Evolutionary conservation across 78 protist genomes (phyloP), one percentile per base, ranked within the genome.

Genomic region (Chrysochromulina tobinii): DNA sequence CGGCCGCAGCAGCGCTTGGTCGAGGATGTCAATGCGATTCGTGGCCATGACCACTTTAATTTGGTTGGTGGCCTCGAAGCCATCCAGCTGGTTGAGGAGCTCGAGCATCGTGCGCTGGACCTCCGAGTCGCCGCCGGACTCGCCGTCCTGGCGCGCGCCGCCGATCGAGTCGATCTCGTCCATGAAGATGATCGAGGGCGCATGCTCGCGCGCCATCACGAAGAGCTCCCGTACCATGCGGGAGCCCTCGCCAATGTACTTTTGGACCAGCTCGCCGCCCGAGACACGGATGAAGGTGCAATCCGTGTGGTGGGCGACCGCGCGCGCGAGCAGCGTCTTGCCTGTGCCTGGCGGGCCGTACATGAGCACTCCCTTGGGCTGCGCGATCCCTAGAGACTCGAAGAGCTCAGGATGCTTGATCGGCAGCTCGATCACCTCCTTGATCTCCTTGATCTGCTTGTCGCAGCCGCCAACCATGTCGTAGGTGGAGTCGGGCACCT

Each of bases 41-140:
- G 99, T 99, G 50, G 99, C 99, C 99, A 99, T 99, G 72, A 99
- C 91, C 9, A 97, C 98, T 93, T 99, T 99, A 95, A 99, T 98
- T 92, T 96, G 97, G 89, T 97, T 96, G 0, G 99, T 93, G 8
- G 99, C 64, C 89, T 99, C 99, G 85, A 99, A 99, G 27, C 99
- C 99, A 88, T 99, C 99, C 27, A 99, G 95, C 96, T 99, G 99
- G 92, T 99, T 99, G 88, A 99, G 95, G 51, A 99, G 95, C 96
- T 99, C 99, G n/a, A 99, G 95, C 99, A 99, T 99, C 12, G 99
- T 99, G 18, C 99, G 96, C 96, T 99, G 99, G 53, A 96, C 98
- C 95, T 77, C 85, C 59, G 85, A 77, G 85, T 77, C 85, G 50
- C 85, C 85, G n/a, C 85, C 85, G 0, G 85, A 77, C 61, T 53